Conservation (phyloP, 2,329 filamentous ascomycete genomes). For the Penicillium sp. region DNA sequence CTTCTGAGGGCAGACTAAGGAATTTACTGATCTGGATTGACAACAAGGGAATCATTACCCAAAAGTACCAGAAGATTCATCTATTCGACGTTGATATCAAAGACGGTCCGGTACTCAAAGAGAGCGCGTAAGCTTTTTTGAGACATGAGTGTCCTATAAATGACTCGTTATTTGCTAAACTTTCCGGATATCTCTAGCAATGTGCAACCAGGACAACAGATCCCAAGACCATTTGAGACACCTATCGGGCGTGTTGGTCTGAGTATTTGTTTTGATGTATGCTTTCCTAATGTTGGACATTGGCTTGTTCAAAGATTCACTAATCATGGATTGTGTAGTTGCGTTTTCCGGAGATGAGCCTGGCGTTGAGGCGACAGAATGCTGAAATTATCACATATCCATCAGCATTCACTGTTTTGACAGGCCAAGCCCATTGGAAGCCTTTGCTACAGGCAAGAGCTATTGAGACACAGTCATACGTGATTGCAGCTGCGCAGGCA, state of each 20-base stretch:
- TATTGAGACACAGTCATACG: conserved; percentile 84
- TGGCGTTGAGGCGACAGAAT: conserved; percentile 63
- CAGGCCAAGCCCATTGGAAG: conserved; percentile 84
- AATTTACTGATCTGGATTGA: conserved; percentile 69
- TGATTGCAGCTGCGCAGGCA: conserved; percentile 80
- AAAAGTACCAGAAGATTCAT: conserved; percentile 83
- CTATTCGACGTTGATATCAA: conserved; percentile 73
- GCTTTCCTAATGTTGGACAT: not conserved
- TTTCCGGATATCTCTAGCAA: conserved; percentile 36
- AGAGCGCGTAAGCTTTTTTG: conserved; percentile 51
- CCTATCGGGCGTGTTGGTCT: conserved; percentile 72
- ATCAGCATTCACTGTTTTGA: conserved; percentile 84
- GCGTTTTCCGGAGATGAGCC: conserved; percentile 73
- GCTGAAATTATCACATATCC: conserved; percentile 83
- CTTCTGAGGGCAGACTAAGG: conserved; percentile 53
- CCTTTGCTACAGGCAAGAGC: conserved; percentile 73
- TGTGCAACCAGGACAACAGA: conserved; percentile 65
- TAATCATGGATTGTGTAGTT: conserved; percentile 46
- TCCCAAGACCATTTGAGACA: conserved; percentile 70
- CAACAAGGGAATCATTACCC: conserved; percentile 56
- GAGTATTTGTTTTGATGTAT: conserved; percentile 81
- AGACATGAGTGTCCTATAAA: too few species aligned
- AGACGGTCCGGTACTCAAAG: conserved; percentile 58
- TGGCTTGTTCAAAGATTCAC: not conserved
- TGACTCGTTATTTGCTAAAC: not conserved